Percentiles rank a stretch among this genome's conserved stretches.
phyloP scores from a whole-genome alignment of 2,329 filamentous ascomycete genomes.

The Pseudogymnoascus verrucosus region DNA sequence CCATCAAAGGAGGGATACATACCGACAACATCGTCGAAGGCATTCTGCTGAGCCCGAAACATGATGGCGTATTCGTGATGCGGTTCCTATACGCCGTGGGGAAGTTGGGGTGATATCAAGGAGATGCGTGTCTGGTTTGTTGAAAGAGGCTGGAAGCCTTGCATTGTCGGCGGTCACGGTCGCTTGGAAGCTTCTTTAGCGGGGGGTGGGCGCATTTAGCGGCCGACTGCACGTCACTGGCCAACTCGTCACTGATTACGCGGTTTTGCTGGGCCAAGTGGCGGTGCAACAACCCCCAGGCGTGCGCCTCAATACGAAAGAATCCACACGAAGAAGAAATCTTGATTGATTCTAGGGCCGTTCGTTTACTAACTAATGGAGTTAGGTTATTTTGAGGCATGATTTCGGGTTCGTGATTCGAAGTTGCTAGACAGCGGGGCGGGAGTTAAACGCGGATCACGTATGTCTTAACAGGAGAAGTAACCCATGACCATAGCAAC shows the following conservation, averaged over 20 bases:
- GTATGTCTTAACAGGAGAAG: neutral
- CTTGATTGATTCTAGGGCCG: neutral
- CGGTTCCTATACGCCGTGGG: neutral
- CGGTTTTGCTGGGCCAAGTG: neutral
- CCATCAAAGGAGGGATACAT: conserved; percentile 27
- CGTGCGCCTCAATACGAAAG: neutral
- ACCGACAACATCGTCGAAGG: conserved; percentile 64
- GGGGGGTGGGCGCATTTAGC: conserved; percentile 6
- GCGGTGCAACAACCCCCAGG: conserved; percentile 1
- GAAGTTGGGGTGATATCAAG: conserved; percentile 4
- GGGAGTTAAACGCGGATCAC: neutral
- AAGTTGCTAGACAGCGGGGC: neutral
- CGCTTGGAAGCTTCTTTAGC: conserved; percentile 10
- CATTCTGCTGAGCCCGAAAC: conserved; percentile 57
- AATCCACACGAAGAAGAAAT: neutral
- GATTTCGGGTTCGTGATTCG: conserved; percentile 2
- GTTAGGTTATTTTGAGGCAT: neutral
- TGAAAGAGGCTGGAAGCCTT: conserved; percentile 11
- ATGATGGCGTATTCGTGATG: conserved; percentile 28
- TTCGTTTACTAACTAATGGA: neutral
- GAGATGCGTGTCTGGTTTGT: neutral
- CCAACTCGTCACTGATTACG: conserved; percentile 9
- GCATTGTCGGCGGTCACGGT: conserved; percentile 5
- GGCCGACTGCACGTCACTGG: conserved; percentile 7
- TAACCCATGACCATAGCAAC: neutral